A percentile compares a stretch with the other conserved stretches of the same genome.
phyloP scores from a whole-genome alignment of 2,329 filamentous ascomycete genomes.

The Neonectria faginata region DNA sequence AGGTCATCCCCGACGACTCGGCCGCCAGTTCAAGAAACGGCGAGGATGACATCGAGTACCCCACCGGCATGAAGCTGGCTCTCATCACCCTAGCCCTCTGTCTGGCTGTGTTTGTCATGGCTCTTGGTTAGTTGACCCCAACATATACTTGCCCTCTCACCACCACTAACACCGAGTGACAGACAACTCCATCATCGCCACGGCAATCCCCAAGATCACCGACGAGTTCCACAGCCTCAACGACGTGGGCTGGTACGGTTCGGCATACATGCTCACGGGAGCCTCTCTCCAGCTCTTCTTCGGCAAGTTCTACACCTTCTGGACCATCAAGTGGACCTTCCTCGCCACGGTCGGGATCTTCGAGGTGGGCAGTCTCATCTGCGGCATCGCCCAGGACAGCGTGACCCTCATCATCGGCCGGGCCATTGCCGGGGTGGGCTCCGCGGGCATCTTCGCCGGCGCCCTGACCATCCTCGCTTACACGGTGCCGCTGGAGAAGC shows the following conservation, averaged over 20 bases:
- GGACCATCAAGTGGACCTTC: slow-evolving; percentile 56
- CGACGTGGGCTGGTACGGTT: slow-evolving; percentile 64
- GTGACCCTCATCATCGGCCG: slow-evolving; percentile 51
- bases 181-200: slow-evolving; percentile 58
- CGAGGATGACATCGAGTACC: slow-evolving; percentile 35
- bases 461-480: slow-evolving; percentile 56
- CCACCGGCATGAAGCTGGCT: slow-evolving; percentile 43
- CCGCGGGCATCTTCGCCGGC: slow-evolving; percentile 61
- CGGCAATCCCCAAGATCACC: slow-evolving; percentile 58
- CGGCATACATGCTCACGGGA: slow-evolving; percentile 56
- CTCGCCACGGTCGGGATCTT: slow-evolving; percentile 54
- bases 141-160: too few species aligned
- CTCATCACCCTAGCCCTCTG: slow-evolving; percentile 54
- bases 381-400: slow-evolving; percentile 50
- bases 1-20: slow-evolving; percentile 16
- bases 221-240: slow-evolving; percentile 57
- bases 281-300: slow-evolving; percentile 55
- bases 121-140: slow-evolving; percentile 47
- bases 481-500: slow-evolving; percentile 49
- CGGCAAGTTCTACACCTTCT: slow-evolving; percentile 60
- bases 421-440: slow-evolving; percentile 53
- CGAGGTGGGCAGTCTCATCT: slow-evolving; percentile 58
- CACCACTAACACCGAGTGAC: slow-evolving; percentile 16
- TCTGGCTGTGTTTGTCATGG: slow-evolving; percentile 56
- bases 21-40: background rate